A percentile compares a stretch with the other conserved stretches of the same genome.
phyloP scores from a whole-genome alignment of 768 basidiomycete species.

The Tulasnella sp. region DNA sequence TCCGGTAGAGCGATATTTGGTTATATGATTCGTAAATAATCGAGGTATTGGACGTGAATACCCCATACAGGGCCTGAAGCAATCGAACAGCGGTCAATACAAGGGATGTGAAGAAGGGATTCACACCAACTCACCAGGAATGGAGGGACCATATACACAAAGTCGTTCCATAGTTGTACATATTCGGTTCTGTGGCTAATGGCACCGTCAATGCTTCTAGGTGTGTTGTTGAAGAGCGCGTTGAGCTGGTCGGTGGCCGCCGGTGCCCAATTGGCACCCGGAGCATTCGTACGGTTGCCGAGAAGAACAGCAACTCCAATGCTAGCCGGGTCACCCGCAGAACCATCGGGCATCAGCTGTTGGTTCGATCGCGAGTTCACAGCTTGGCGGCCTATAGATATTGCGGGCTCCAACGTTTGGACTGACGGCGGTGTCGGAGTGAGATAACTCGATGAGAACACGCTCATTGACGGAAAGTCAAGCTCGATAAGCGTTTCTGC shows the following conservation, averaged over 20 bases:
- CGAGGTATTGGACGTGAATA: slow-evolving; percentile 11
- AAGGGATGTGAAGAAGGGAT: not conserved
- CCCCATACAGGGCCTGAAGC: slow-evolving; percentile 26
- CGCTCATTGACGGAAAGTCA: slow-evolving; percentile 22
- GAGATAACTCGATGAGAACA: slow-evolving; percentile 19
- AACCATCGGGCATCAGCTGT: slow-evolving; percentile 20
- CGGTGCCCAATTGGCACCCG: slow-evolving; percentile 14
- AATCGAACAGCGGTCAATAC: slow-evolving; percentile 18
- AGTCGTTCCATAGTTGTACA: slow-evolving; percentile 21
- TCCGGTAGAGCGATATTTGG: slow-evolving; percentile 25
- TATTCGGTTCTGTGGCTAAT: slow-evolving; percentile 25
- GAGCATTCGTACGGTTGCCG: slow-evolving; percentile 16
- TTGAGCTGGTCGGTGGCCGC: slow-evolving; percentile 21
- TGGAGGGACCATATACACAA: slow-evolving; percentile 20
- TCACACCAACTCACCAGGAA: slow-evolving; percentile 25
- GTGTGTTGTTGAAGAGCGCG: slow-evolving; percentile 21
- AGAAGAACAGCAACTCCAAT: slow-evolving; percentile 18
- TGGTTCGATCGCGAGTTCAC: slow-evolving; percentile 14
- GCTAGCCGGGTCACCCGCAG: slow-evolving; percentile 22
- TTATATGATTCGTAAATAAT: slow-evolving; percentile 21
- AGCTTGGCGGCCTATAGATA: slow-evolving; percentile 18
- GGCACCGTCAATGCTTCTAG: slow-evolving; percentile 21
- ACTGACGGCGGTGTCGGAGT: slow-evolving; percentile 8
- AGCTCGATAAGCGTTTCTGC: slow-evolving; percentile 23
- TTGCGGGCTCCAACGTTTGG: slow-evolving; percentile 9